These are phyloP conservation scores for Pseudocohnilembus persalinus DNA, from an alignment of 169 alveolate species.

Conservation along the genomic window DNA sequence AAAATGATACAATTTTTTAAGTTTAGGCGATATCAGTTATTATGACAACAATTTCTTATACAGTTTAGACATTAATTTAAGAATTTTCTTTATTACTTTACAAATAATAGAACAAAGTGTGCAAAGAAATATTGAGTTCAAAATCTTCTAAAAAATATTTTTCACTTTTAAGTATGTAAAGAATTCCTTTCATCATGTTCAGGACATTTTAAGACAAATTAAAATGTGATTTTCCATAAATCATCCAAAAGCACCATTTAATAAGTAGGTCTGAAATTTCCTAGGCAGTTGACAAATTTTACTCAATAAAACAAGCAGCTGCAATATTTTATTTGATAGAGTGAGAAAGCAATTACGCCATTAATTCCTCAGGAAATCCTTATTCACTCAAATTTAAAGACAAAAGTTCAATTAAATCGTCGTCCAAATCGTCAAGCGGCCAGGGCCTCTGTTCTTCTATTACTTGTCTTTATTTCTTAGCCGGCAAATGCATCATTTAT, in stretches of 20 bases:
- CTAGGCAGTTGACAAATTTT: slow-evolving; percentile 1
- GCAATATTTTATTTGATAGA: not conserved
- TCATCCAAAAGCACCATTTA: slow-evolving; percentile 6
- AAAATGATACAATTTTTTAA: not conserved
- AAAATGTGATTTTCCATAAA: not conserved
- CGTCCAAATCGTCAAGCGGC: slow-evolving; percentile 15
- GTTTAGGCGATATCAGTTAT: not conserved
- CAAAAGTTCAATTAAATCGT: slow-evolving; percentile 9
- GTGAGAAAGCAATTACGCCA: slow-evolving; percentile 1
- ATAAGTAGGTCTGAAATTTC: slow-evolving; percentile 9
- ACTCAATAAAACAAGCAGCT: slow-evolving; percentile 10
- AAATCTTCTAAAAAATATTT: not conserved
- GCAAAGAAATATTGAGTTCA: not conserved
- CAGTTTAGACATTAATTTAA: not conserved
- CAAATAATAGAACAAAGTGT: not conserved
- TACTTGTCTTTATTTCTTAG: not conserved
- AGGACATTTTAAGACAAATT: too few relatives aligned
- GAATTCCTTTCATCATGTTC: not conserved
- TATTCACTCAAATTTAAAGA: not conserved
- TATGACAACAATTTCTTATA: not conserved
- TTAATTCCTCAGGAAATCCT: slow-evolving; percentile 26
- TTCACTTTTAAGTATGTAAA: not conserved
- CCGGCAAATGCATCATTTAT: not conserved
- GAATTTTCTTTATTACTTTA: not conserved
- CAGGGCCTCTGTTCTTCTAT: slow-evolving; percentile 17